These are phyloP conservation scores for Immersiella caudata DNA, from an alignment of 495 filamentous ascomycete genomes.

Conservation along the genomic window DNA sequence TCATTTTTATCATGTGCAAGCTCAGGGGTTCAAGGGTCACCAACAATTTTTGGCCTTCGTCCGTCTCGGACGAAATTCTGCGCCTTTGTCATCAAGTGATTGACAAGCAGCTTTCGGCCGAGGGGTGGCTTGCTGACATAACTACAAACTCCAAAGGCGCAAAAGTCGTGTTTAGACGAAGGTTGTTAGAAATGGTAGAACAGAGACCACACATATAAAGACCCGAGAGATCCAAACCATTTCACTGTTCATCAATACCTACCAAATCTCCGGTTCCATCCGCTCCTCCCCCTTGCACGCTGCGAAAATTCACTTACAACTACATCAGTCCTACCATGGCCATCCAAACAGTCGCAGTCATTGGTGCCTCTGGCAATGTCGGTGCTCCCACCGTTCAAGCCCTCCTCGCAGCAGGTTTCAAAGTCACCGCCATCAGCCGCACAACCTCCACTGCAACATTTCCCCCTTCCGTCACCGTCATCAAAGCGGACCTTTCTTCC, in stretches of 20 bases:
- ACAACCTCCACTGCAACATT: conserved; percentile 35
- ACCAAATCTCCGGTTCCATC: too few relatives aligned
- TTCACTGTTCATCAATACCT: too few relatives aligned
- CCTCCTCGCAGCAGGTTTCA: conserved; percentile 51
- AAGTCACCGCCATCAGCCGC: conserved; percentile 55
- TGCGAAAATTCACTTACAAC: conserved; percentile 33
- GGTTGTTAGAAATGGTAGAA: too few relatives aligned
- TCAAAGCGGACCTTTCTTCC: conserved; percentile 48
- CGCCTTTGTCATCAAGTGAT: neutral
- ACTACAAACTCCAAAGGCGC: too few relatives aligned
- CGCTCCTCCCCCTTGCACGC: neutral
- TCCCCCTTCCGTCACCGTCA: conserved; percentile 39
- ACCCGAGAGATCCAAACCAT: too few relatives aligned
- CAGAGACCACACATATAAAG: neutral
- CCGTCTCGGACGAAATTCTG: neutral
- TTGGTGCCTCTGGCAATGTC: conserved; percentile 48
- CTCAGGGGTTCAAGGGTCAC: neutral
- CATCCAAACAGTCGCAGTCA: conserved; percentile 22
- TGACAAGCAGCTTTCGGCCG: too few relatives aligned
- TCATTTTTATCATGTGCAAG: too few relatives aligned
- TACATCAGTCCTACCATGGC: conserved; percentile 10
- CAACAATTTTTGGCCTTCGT: neutral
- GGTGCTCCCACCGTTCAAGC: conserved; percentile 52
- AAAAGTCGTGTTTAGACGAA: too few relatives aligned
- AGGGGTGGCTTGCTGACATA: neutral